Conservation (phyloP, 257 asterid species). For the Cruciata laevipes region DNA sequence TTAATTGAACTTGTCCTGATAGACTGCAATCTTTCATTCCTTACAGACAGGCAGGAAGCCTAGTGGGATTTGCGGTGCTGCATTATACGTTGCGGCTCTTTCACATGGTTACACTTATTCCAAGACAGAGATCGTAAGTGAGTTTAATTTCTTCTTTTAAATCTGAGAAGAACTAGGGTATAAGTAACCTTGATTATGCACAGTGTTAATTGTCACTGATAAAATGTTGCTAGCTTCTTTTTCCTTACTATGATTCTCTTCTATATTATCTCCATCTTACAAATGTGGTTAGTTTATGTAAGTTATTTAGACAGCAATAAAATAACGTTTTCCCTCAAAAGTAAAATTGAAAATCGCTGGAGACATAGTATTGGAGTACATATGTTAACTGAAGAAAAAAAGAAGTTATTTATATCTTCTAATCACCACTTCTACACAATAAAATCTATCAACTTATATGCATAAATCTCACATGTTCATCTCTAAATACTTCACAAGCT, state of each 20-base stretch:
- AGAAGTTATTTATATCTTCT: not conserved
- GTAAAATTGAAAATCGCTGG: not conserved
- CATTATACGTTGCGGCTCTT: slow-evolving; percentile 75
- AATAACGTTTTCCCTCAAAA: too few relatives aligned
- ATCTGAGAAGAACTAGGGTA: not conserved
- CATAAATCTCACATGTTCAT: not conserved
- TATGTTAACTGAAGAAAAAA: not conserved
- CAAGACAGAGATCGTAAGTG: slow-evolving; percentile 72
- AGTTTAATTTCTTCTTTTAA: not conserved
- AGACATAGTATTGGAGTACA: not conserved
- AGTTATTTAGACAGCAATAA: too few relatives aligned
- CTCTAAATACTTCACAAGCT: not conserved
- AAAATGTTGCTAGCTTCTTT: not conserved
- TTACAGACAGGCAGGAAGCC: slow-evolving; percentile 94
- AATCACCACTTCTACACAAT: not conserved
- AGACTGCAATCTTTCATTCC: not conserved
- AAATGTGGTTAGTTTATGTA: not conserved
- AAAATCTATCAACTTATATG: not conserved
- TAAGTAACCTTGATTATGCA: not conserved
- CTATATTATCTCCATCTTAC: not conserved
- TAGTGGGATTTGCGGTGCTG: slow-evolving; percentile 94
- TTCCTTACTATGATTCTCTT: not conserved
- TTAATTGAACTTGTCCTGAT: not conserved
- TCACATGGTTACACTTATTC: slow-evolving; percentile 61
- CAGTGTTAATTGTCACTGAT: not conserved